Conservation (phyloP, 768 basidiomycete genomes). For the Pulveroboletus ravenelii region DNA sequence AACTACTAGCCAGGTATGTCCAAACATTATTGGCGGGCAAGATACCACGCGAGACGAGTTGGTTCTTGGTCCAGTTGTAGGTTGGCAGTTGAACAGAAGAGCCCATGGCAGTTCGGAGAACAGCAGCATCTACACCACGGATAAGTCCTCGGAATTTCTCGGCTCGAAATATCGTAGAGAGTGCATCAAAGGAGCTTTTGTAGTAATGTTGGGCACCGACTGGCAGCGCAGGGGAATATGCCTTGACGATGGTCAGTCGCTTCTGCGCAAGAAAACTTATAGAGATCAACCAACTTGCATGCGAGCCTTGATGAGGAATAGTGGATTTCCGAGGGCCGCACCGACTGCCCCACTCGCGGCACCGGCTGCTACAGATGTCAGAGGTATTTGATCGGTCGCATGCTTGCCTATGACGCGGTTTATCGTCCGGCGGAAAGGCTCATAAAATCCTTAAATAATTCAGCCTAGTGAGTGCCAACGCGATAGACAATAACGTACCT, state of each 20-base stretch:
- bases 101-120: conserved; percentile 92
- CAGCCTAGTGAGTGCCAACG: conserved; percentile 6
- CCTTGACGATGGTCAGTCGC: conserved; percentile 39
- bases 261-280: not conserved
- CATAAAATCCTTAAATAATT: conserved; percentile 78
- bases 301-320: conserved; percentile 94
- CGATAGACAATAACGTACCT: conserved; percentile 40
- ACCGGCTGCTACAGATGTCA: conserved; percentile 81
- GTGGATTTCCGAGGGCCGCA: conserved; percentile 78
- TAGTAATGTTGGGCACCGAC: conserved; percentile 95
- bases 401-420: conserved; percentile 67
- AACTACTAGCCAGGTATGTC: conserved; percentile 86
- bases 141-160: conserved; percentile 79
- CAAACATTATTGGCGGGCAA: conserved; percentile 72
- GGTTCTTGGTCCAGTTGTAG: conserved; percentile 89
- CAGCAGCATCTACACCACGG: conserved; percentile 90
- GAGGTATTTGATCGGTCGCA: conserved; percentile 59
- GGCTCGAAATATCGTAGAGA: conserved; percentile 70
- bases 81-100: conserved; percentile 94
- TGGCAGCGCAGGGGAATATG: conserved; percentile 91
- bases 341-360: conserved; percentile 89
- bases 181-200: conserved; percentile 75
- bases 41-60: conserved; percentile 63
- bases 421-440: conserved; percentile 72
- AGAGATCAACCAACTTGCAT: conserved; percentile 65